Percentiles rank a stretch among this genome's conserved stretches.
phyloP scores from a whole-genome alignment of 306 rosid species.

The Senna tora region DNA sequence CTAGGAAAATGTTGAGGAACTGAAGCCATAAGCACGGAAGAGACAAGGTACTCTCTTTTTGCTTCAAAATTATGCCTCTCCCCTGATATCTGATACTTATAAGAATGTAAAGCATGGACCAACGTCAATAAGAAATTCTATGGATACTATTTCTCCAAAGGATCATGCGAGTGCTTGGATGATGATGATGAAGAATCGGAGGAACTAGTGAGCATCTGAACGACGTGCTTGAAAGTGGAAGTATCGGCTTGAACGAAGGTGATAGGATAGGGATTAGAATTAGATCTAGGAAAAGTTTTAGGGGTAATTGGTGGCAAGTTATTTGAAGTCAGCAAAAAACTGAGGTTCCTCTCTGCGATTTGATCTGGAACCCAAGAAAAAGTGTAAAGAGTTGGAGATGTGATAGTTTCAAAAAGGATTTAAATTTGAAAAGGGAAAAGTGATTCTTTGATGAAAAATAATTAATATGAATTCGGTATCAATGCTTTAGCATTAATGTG shows the following conservation, averaged over 20 bases:
- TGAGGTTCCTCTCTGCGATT: no score
- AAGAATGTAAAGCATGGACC: conserved; percentile 76
- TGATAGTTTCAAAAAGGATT: no score
- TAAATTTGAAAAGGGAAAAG: no score
- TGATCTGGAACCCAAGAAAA: no score
- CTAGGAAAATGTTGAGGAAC: conserved; percentile 89
- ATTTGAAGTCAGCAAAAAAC: no score
- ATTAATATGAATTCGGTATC: no score
- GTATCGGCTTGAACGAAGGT: conserved; percentile 96
- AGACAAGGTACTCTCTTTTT: conserved; percentile 55
- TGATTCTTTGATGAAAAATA: no score
- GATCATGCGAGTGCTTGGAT: conserved; percentile 43
- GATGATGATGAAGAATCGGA: conserved; percentile 70
- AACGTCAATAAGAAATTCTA: conserved; percentile 74
- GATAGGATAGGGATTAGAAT: conserved; percentile 82
- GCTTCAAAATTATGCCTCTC: conserved; percentile 51
- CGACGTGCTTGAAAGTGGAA: conserved; percentile 89
- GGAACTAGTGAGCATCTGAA: conserved; percentile 96
- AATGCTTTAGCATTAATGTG: no score
- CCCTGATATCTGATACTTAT: conserved; percentile 51
- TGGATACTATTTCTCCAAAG: conserved; percentile 72
- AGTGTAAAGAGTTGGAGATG: no score
- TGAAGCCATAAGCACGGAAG: conserved; percentile 84
- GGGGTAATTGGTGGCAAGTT: conserved; percentile 67
- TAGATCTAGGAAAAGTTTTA: conserved; percentile 87